Evolutionary conservation across 352 stramenopile species (phyloP).

Genomic region (Phytophthora sansomeana): DNA sequence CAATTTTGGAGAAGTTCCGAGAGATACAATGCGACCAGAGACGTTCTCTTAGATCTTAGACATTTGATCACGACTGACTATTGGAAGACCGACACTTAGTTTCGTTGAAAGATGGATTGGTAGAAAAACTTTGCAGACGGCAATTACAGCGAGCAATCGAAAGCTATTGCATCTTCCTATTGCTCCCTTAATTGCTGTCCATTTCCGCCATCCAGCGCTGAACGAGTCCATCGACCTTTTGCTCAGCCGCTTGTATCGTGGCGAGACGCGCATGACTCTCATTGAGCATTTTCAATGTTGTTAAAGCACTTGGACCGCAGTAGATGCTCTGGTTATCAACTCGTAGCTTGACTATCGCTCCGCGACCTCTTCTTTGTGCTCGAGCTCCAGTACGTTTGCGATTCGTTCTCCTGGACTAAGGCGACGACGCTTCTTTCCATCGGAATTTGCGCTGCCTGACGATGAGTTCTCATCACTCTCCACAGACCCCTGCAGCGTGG

Average conservation of each 20-base stretch:
- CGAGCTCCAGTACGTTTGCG: not conserved
- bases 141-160: not conserved
- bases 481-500: not conserved
- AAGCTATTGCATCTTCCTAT: not conserved
- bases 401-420: not conserved
- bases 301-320: conserved; percentile 4
- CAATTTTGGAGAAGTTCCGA: not conserved
- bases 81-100: not conserved
- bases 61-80: not conserved
- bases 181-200: not conserved
- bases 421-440: not conserved
- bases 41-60: not conserved
- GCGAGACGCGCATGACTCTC: not conserved
- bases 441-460: not conserved
- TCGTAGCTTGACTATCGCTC: conserved; percentile 3
- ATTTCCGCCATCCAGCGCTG: not conserved
- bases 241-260: not conserved
- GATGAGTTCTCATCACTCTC: no score
- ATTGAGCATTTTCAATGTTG: conserved; percentile 7
- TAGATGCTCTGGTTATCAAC: not conserved
- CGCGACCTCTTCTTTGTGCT: not conserved
- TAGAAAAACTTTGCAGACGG: not conserved
- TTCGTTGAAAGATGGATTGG: not conserved
- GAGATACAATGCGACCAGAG: not conserved
- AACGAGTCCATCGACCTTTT: not conserved